These are phyloP conservation scores for Echinosophora koreensis DNA, from an alignment of 306 rosid genomes.

Conservation along the genomic window DNA sequence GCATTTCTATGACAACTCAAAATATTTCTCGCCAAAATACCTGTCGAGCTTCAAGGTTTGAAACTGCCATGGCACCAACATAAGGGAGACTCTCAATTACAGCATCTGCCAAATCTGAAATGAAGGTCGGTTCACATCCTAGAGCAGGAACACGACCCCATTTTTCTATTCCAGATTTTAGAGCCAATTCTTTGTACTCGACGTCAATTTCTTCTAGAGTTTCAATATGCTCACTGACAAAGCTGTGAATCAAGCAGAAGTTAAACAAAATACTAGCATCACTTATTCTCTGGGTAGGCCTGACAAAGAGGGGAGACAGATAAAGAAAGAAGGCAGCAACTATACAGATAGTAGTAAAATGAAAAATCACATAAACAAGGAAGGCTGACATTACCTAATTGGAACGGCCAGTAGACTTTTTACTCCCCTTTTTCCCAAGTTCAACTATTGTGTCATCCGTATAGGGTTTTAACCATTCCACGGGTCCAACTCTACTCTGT, in stretches of 20 bases:
- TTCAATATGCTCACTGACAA: slow-evolving; percentile 99
- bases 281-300: not conserved
- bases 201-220: slow-evolving; percentile 98
- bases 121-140: slow-evolving; percentile 95
- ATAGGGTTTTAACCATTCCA: slow-evolving; percentile 98
- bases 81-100: slow-evolving; percentile 97
- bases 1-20: slow-evolving; percentile 5
- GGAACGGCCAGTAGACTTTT: slow-evolving; percentile 95
- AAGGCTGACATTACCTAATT: slow-evolving; percentile 67
- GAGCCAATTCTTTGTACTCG: slow-evolving; percentile 95
- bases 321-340: slow-evolving; percentile 23
- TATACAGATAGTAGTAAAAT: slow-evolving; percentile 13
- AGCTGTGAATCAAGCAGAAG: slow-evolving; percentile 69
- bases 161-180: slow-evolving; percentile 83
- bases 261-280: slow-evolving; percentile 24
- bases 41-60: slow-evolving; percentile 99
- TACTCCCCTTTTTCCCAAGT: slow-evolving; percentile 91
- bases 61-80: slow-evolving; percentile 99
- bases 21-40: slow-evolving; percentile 51
- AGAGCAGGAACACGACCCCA: slow-evolving; percentile 99
- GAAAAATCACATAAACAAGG: slow-evolving; percentile 8
- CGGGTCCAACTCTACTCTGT: slow-evolving; percentile 99
- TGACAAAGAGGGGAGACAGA: slow-evolving; percentile 5
- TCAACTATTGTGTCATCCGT: slow-evolving; percentile 96
- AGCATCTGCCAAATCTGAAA: slow-evolving; percentile 97